Conservation (phyloP, 2,329 filamentous ascomycete genomes). For the Phialocephala sp. region DNA sequence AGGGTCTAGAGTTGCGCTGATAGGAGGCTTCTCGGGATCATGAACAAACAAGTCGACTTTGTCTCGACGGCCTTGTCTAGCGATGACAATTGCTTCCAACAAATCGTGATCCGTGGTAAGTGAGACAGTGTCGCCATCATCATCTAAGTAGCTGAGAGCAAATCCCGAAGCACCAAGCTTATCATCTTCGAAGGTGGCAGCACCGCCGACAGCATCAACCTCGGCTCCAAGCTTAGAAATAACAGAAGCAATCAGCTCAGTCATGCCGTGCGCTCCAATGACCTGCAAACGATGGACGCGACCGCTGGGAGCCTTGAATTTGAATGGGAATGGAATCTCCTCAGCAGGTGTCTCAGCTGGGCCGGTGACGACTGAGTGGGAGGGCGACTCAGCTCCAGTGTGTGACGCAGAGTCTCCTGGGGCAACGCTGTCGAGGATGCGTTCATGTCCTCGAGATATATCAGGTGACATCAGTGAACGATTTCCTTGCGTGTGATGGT, state of each 20-base stretch:
- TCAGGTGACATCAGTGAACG: constrained; percentile 86
- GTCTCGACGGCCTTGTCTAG: constrained; percentile 76
- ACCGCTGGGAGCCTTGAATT: constrained; percentile 97
- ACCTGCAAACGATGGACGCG: constrained; percentile 93
- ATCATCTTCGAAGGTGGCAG: constrained; percentile 78
- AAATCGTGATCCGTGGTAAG: constrained; percentile 96
- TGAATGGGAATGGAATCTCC: constrained; percentile 91
- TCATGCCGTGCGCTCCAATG: constrained; percentile 78
- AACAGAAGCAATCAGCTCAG: constrained; percentile 77
- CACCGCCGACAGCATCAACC: constrained; percentile 81
- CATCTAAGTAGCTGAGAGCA: constrained; percentile 93
- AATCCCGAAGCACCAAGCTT: constrained; percentile 79
- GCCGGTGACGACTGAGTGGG: constrained; percentile 62
- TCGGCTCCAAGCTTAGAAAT: constrained; percentile 85
- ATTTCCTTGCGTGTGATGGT: constrained; percentile 68
- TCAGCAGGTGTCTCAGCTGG: constrained; percentile 64
- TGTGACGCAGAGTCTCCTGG: constrained; percentile 96
- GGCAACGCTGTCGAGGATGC: constrained; percentile 74
- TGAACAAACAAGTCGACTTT: constrained; percentile 99
- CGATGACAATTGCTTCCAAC: constrained; percentile 84
- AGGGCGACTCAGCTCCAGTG: constrained; percentile 78
- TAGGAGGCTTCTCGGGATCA: constrained; percentile 86
- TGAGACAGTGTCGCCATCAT: constrained; percentile 94
- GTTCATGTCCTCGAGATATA: constrained; percentile 66
- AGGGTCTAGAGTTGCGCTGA: constrained; percentile 67